Evolutionary conservation across 2,329 filamentous ascomycete genomes (phyloP), one percentile per base, ranked within the genome.

Genomic region (Colletotrichum endophyticum): DNA sequence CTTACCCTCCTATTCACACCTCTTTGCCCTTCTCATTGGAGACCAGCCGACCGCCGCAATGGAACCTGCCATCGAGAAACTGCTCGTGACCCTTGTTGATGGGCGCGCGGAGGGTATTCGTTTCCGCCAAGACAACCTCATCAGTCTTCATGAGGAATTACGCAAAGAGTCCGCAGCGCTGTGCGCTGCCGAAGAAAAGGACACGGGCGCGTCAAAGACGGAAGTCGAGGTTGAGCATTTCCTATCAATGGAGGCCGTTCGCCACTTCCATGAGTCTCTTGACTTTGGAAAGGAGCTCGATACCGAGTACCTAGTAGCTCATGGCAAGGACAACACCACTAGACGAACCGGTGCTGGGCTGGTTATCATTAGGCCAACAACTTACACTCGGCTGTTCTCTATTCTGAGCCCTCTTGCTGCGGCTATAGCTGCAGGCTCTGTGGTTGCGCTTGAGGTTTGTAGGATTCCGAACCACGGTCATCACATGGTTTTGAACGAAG

Each of bases 91-190:
- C 11, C 84, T 86, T 13, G 85, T 87, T 12, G 87, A 89, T 66
- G 85, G 85, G 30, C 84, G 87, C 66, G 84, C 85, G 13, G 82
- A 85, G 63, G 90, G 87, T 75, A 78, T 86, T n/a, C 85, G 84
- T 73, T 88, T 88, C 75, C 83, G 86, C 13, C 87, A 88, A 78
- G 83, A 84, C 39, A 85, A 90, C 78, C 83, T 90, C 11, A 83
- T 88, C 72, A 79, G 78, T 3, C 83, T 90, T 0, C 86, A 88
- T 76, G 81, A 84, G 28, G 78, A 78, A 3, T 78, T 90, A 11
- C 80, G 83, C 5, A 79, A 81, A 5, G 84, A 86, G 25, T 81
- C 81, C 28, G 75, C 81, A 8, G 80, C 81, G 2, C 84, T 89
- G 9, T 81, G 83, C 70, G 80, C 84, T 36, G 86, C 87, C 0